These are phyloP conservation scores for Cercospora sp. DNA, from an alignment of 2,329 filamentous ascomycete species.

Conservation along the genomic window DNA sequence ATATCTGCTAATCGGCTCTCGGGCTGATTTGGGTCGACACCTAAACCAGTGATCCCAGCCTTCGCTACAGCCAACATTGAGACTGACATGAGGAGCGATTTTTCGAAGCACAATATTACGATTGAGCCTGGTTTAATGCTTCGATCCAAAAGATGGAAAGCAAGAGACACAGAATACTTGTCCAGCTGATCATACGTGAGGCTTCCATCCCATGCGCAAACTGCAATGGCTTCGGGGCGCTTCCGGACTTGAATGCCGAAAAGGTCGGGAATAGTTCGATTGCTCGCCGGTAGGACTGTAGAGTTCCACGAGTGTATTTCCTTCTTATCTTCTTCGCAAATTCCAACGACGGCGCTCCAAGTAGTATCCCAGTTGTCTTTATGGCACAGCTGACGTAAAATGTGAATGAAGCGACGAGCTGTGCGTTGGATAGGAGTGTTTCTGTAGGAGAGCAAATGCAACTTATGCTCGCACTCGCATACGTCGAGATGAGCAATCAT, in stretches of 20 bases:
- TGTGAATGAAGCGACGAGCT: not conserved
- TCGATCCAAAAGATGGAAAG: not conserved
- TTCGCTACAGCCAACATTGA: not conserved
- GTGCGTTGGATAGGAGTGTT: not conserved
- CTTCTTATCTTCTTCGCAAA: not conserved
- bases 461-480: not conserved
- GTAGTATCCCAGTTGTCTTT: not conserved
- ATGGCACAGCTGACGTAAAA: not conserved
- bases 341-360: not conserved
- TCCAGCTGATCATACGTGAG: not conserved
- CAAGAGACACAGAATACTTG: not conserved
- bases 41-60: not conserved
- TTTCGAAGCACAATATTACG: not conserved
- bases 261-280: not conserved
- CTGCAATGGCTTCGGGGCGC: not conserved
- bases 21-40: not conserved
- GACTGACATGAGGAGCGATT: not conserved
- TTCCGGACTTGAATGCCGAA: not conserved
- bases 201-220: not conserved
- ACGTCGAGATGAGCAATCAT: not conserved
- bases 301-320: not conserved
- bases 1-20: not conserved
- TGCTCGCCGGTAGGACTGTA: not conserved
- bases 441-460: not conserved
- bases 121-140: not conserved